phyloP scores from a whole-genome alignment of 352 stramenopile species.

The Thalassiosira exigua region DNA sequence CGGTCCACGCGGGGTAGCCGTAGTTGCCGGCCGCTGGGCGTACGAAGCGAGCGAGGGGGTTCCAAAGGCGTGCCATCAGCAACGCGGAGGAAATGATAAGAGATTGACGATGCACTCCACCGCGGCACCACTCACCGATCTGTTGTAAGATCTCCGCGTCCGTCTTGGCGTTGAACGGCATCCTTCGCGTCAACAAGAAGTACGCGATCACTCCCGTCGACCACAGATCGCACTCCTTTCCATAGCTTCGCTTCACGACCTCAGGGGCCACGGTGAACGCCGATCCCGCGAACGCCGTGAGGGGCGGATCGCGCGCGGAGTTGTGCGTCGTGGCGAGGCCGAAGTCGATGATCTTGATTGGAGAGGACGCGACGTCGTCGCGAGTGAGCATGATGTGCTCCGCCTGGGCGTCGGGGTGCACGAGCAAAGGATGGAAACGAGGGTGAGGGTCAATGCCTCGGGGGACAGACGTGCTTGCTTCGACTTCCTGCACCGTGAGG shows the following conservation, averaged over 20 bases:
- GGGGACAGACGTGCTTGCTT: too few species aligned
- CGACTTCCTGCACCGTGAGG: too few species aligned
- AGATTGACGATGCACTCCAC: too few species aligned
- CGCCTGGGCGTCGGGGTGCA: conserved; percentile 47
- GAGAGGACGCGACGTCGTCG: conserved; percentile 32
- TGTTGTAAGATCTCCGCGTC: conserved; percentile 85
- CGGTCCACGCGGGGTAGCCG: conserved; percentile 81
- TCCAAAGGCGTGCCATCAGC: too few species aligned
- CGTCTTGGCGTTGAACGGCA: conserved; percentile 95
- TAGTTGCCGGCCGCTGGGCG: too few species aligned
- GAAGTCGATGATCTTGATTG: conserved; percentile 87
- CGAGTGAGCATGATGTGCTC: conserved; percentile 52
- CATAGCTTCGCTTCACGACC: conserved; percentile 91
- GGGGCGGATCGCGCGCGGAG: conserved; percentile 29
- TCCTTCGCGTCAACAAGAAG: conserved; percentile 87
- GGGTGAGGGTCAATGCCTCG: too few species aligned
- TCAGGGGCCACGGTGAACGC: conserved; percentile 87
- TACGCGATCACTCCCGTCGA: conserved; percentile 88
- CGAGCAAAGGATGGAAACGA: too few species aligned
- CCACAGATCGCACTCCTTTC: conserved; percentile 92
- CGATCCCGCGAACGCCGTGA: conserved; percentile 56
- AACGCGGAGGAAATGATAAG: too few species aligned
- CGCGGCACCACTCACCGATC: conserved; percentile 65
- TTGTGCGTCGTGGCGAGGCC: conserved; percentile 74
- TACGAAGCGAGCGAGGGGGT: too few species aligned